Conservation (phyloP, 2,329 filamentous ascomycete genomes). For the Chaetomiaceae sp. region DNA sequence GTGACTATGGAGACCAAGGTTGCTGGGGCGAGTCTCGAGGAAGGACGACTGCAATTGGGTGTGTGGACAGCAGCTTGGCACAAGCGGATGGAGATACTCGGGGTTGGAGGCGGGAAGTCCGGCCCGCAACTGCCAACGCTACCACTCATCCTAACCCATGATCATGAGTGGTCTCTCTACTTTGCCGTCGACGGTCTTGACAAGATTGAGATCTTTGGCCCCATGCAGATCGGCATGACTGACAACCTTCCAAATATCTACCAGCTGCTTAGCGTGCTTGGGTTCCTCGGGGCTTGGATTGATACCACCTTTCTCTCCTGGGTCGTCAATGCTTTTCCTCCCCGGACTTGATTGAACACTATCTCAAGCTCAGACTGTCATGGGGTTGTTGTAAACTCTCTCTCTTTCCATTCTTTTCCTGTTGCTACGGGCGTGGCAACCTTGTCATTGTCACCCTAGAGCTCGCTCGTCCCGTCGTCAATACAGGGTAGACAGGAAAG, state of each 20-base stretch:
- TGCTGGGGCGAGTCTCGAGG: no score
- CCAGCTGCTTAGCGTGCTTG: conserved; percentile 11
- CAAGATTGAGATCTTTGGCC: conserved; percentile 10
- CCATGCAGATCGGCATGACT: conserved; percentile 13
- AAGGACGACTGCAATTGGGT: no score
- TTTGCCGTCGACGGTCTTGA: conserved; percentile 13
- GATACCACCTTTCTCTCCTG: conserved; percentile 11
- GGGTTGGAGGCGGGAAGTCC: no score
- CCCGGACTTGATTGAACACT: conserved; percentile 29
- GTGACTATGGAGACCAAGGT: no score
- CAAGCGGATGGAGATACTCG: no score
- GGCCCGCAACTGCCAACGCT: no score
- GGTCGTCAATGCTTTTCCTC: conserved; percentile 28
- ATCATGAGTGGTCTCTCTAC: conserved; percentile 14
- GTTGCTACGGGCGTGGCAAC: no score
- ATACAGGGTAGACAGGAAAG: no score
- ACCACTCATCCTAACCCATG: no score
- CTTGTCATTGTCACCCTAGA: no score
- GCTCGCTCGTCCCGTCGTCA: no score
- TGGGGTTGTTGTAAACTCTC: conserved; percentile 33
- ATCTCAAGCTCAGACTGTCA: background rate
- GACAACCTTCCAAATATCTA: conserved; percentile 12
- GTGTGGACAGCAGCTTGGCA: no score
- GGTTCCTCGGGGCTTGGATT: conserved; percentile 9
- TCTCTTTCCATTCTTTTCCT: background rate